Conservation (phyloP, 2,329 filamentous ascomycete species). For the Colletotrichum truncatum region DNA sequence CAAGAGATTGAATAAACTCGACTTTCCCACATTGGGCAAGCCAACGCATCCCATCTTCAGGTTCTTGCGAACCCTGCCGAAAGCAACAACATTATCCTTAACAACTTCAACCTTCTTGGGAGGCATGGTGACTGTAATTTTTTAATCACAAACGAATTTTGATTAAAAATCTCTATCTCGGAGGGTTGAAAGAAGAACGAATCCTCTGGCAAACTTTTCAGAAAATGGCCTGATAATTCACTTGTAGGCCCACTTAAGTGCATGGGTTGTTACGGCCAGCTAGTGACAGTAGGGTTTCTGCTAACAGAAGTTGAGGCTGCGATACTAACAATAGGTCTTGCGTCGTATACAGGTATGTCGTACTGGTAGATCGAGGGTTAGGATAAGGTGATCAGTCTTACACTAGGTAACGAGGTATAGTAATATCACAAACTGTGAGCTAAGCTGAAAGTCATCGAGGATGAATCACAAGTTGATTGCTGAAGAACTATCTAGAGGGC, state of each 20-base stretch:
- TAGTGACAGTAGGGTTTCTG: no score
- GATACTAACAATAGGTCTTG: no score
- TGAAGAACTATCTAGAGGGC: no score
- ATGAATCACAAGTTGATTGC: no score
- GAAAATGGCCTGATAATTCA: constrained; percentile 19
- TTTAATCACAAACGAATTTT: not conserved
- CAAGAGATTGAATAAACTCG: constrained; percentile 55
- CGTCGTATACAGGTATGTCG: no score
- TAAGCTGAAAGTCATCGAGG: no score
- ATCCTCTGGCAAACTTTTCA: not conserved
- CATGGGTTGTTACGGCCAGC: no score
- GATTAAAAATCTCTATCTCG: not conserved
- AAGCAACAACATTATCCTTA: constrained; percentile 54
- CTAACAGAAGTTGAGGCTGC: no score
- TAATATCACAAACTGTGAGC: no score
- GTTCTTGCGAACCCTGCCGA: constrained; percentile 53
- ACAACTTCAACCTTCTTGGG: constrained; percentile 51
- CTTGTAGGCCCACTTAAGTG: not conserved
- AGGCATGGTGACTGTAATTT: constrained; percentile 42
- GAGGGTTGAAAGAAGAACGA: constrained; percentile 2
- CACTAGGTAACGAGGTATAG: no score
- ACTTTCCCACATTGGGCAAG: constrained; percentile 55
- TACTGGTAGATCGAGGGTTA: no score
- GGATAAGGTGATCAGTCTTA: no score
- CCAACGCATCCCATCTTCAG: constrained; percentile 58